Evolutionary conservation across 257 asterid species (phyloP).

Genomic region (Schizonepeta tenuifolia): DNA sequence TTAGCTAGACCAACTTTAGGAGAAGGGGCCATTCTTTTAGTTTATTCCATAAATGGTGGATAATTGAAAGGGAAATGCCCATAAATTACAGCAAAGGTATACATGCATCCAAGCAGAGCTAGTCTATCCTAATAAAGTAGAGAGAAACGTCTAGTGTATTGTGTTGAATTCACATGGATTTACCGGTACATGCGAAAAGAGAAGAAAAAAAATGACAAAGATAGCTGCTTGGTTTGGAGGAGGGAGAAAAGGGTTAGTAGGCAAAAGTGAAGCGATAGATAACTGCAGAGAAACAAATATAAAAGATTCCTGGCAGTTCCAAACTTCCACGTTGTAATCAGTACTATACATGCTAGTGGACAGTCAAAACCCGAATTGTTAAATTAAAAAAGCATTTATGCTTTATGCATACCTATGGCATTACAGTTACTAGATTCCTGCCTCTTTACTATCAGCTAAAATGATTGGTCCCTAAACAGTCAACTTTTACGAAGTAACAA

Average conservation of each 20-base stretch:
- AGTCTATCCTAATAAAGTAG: background rate
- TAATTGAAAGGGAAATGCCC: background rate
- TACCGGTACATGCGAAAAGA: background rate
- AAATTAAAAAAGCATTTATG: background rate
- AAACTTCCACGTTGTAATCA: too few species aligned
- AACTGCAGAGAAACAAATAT: too few species aligned
- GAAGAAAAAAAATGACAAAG: too few species aligned
- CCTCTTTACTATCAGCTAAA: background rate
- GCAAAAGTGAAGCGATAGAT: too few species aligned
- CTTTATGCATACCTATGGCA: background rate
- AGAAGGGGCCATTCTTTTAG: background rate
- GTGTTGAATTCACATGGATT: too few species aligned
- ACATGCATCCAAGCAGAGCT: background rate
- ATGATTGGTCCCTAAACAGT: background rate
- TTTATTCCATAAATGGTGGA: background rate
- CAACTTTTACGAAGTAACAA: background rate
- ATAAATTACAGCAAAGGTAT: background rate
- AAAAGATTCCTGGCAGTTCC: too few species aligned
- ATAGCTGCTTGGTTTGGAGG: too few species aligned
- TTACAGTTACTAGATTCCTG: background rate
- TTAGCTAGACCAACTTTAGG: background rate
- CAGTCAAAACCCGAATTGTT: background rate
- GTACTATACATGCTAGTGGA: background rate
- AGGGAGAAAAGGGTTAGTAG: too few species aligned
- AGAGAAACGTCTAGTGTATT: background rate